Evolutionary conservation across 371 early-diverging fungal genomes (phyloP), one percentile per base, ranked within the genome.

Genomic region (Mucor ambiguus): DNA sequence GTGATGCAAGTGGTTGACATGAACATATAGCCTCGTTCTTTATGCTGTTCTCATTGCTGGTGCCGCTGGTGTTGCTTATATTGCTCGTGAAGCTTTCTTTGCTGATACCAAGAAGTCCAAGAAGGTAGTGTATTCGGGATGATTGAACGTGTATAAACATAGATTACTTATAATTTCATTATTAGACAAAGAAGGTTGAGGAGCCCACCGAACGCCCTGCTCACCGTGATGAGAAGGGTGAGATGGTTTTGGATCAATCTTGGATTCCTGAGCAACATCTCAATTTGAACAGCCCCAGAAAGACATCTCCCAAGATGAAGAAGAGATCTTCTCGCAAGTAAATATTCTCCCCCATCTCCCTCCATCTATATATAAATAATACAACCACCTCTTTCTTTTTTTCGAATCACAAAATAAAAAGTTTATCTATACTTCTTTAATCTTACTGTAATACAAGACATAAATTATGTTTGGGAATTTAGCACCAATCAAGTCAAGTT

Each of bases 171-270:
- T 29, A 46, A 28, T 60, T 2, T 1, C 29, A 26, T 48, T 4
- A 55, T 4, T 64, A 74, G 78, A 43, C 69, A 32, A 78, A 78
- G 72, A 77, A 77, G 68, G 66, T 58, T 28, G 67, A 66, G 32
- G 79, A 75, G 54, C 44, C 63, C 18, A 64, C 63, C 68, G 76
- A 68, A 28, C 75, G 72, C 54, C 74, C 78, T 58, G 67, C 78
- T 48, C 82, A 82, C n/a, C 82, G 82, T 72, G 78, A 82, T 66
- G 82, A 79, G 61, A 76, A 76, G 74, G 82, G 82, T 55, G 69
- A 82, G 16, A 74, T 82, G 80, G 77, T 82, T 37, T 71, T 82
- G 64, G 82, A 82, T 68, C 70, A 82, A 64, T 78, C 82, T 28
- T 82, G 82, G 82, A 82, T 82, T 54, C 82, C 82, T 61, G 78